phyloP scores from a whole-genome alignment of 331 rosid species.

The Saraca asoca region DNA sequence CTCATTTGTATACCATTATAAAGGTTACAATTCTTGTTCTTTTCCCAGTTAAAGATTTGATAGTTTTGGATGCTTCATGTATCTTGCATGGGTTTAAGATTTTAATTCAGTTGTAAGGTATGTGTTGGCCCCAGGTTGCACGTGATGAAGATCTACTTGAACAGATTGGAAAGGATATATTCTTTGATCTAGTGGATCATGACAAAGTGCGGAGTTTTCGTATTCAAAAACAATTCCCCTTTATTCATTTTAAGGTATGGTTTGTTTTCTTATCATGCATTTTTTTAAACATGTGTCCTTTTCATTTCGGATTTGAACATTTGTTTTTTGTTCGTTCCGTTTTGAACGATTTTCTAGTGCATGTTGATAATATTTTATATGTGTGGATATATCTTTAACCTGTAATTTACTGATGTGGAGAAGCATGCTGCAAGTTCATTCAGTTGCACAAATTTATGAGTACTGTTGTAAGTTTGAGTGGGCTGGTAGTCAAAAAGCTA shows the following conservation, averaged over 20 bases:
- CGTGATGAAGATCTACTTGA: conserved; percentile 71
- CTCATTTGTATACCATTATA: conserved; percentile 70
- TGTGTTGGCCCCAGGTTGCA: conserved; percentile 61
- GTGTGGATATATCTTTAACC: not conserved
- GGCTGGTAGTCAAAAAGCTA: not conserved
- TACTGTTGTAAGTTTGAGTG: not conserved
- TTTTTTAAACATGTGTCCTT: not conserved
- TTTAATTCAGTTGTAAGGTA: conserved; percentile 7
- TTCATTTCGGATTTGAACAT: conserved; percentile 1
- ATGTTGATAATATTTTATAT: not conserved
- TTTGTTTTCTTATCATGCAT: conserved; percentile 3
- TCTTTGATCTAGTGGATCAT: conserved; percentile 91
- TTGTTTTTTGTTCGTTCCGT: not conserved
- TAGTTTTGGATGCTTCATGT: conserved; percentile 23
- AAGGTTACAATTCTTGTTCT: conserved; percentile 41
- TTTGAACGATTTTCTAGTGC: not conserved
- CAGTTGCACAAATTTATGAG: not conserved
- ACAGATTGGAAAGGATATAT: conserved; percentile 75
- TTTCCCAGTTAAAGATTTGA: not conserved
- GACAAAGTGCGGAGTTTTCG: conserved; percentile 84
- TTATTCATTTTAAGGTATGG: conserved; percentile 67
- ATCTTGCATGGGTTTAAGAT: conserved; percentile 1
- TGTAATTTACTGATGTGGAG: not conserved
- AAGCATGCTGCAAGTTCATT: not conserved
- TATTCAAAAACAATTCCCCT: conserved; percentile 60